Evolutionary conservation across 768 basidiomycete genomes (phyloP).

Genomic region (Roridomyces roridus): DNA sequence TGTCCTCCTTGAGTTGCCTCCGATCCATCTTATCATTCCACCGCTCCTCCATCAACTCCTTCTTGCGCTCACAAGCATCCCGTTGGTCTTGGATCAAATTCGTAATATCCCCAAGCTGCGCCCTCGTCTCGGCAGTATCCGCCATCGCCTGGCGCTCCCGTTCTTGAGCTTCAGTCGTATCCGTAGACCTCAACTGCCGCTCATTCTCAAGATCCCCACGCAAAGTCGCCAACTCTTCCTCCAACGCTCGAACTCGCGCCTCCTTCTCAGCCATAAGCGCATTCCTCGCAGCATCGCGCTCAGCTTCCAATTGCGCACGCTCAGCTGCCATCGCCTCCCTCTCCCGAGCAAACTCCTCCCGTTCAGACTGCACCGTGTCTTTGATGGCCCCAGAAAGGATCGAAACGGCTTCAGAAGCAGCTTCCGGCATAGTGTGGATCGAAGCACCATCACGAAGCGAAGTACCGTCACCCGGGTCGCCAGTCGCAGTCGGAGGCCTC

Average conservation of each 20-base stretch:
- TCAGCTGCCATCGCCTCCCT: slow-evolving; percentile 61
- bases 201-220: slow-evolving; percentile 70
- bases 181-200: slow-evolving; percentile 58
- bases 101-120: slow-evolving; percentile 74
- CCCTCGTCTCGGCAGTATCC: slow-evolving; percentile 67
- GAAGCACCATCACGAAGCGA: slow-evolving; percentile 47
- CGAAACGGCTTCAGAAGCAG: slow-evolving; percentile 58
- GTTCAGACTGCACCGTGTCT: slow-evolving; percentile 62
- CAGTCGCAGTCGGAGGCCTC: slow-evolving; percentile 27
- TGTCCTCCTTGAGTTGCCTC: slow-evolving; percentile 62
- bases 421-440: slow-evolving; percentile 43
- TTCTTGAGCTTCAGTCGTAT: slow-evolving; percentile 69
- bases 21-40: slow-evolving; percentile 68
- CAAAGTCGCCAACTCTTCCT: slow-evolving; percentile 64
- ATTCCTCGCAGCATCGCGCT: slow-evolving; percentile 55
- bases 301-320: slow-evolving; percentile 55
- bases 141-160: slow-evolving; percentile 59
- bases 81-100: slow-evolving; percentile 74
- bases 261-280: slow-evolving; percentile 56
- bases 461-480: slow-evolving; percentile 39
- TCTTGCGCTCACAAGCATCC: slow-evolving; percentile 65
- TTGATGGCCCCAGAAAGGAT: slow-evolving; percentile 63
- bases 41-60: slow-evolving; percentile 61
- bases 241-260: slow-evolving; percentile 61
- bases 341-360: slow-evolving; percentile 63